Conservation (phyloP, 2,329 filamentous ascomycete species). For the Annulohypoxylon truncatum region DNA sequence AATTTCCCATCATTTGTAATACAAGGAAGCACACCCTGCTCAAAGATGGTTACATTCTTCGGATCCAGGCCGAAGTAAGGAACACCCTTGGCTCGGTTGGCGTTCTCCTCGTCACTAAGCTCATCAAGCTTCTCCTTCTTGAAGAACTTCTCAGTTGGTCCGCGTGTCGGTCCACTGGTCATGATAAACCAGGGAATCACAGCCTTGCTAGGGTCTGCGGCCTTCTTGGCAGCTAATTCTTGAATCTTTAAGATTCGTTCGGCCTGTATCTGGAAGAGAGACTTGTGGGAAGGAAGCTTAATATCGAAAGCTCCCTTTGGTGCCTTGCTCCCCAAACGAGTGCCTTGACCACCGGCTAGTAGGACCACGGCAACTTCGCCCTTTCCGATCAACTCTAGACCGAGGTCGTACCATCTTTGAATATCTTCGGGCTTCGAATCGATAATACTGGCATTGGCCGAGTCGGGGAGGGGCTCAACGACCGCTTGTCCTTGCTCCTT, state of each 20-base stretch:
- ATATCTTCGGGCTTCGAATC: constrained; percentile 85
- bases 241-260: constrained; percentile 92
- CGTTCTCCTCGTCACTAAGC: constrained; percentile 71
- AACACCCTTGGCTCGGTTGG: constrained; percentile 50
- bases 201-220: constrained; percentile 66
- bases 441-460: constrained; percentile 88
- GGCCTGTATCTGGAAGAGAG: constrained; percentile 96
- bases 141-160: constrained; percentile 94
- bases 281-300: constrained; percentile 90
- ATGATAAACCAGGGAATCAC: constrained; percentile 98
- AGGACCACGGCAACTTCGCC: constrained; percentile 87
- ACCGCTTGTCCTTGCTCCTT: constrained; percentile 65
- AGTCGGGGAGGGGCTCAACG: constrained; percentile 89
- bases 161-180: constrained; percentile 94
- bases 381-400: constrained; percentile 82
- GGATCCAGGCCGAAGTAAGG: constrained; percentile 86
- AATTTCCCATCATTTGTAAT: constrained; percentile 99
- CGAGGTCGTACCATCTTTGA: constrained; percentile 84
- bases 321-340: constrained; percentile 90
- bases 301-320: constrained; percentile 99
- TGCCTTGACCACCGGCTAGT: constrained; percentile 98
- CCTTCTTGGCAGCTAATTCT: constrained; percentile 78
- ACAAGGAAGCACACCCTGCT: constrained; percentile 96
- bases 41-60: constrained; percentile 91
- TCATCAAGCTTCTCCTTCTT: constrained; percentile 48